These are phyloP conservation scores for Hawksworthiomyces lignivorus DNA, from an alignment of 2,329 filamentous ascomycete genomes.

Conservation along the genomic window DNA sequence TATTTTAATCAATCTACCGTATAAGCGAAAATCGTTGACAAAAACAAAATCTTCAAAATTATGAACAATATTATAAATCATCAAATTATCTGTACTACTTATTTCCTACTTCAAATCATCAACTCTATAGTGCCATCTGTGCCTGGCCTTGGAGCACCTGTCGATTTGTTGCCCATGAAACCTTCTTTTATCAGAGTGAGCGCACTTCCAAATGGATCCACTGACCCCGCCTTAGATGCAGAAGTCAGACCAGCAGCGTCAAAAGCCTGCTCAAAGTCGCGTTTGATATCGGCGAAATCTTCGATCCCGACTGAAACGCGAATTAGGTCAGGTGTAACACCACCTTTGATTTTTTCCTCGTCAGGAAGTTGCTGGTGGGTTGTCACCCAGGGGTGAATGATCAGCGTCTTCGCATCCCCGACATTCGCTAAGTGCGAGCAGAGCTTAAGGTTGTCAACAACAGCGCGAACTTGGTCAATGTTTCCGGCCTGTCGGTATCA, in stretches of 20 bases:
- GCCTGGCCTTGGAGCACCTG: constrained; percentile 22
- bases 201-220: constrained; percentile 22
- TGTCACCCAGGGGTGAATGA: constrained; percentile 65
- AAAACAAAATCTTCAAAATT: too few species aligned
- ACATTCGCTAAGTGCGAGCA: constrained; percentile 69
- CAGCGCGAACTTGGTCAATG: constrained; percentile 28
- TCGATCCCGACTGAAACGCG: constrained; percentile 35
- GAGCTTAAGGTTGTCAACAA: constrained; percentile 68
- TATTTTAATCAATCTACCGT: too few species aligned
- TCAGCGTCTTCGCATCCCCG: constrained; percentile 64
- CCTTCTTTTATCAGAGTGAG: constrained; percentile 21
- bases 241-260: constrained; percentile 27
- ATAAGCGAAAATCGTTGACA: too few species aligned
- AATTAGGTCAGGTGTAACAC: constrained; percentile 43
- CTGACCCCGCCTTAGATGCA: constrained; percentile 17
- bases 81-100: too few species aligned
- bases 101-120: too few species aligned
- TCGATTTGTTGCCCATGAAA: constrained; percentile 24
- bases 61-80: too few species aligned
- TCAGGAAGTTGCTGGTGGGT: constrained; percentile 64
- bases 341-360: constrained; percentile 56
- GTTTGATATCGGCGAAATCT: constrained; percentile 29
- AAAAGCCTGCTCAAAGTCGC: constrained; percentile 64
- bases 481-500: constrained; percentile 16
- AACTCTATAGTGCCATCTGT: constrained; percentile 21